Percentiles rank a stretch among this genome's conserved stretches.
Conservation (phyloP, 2,329 filamentous ascomycete genomes). For the Ophiocordyceps robertsii region DNA sequence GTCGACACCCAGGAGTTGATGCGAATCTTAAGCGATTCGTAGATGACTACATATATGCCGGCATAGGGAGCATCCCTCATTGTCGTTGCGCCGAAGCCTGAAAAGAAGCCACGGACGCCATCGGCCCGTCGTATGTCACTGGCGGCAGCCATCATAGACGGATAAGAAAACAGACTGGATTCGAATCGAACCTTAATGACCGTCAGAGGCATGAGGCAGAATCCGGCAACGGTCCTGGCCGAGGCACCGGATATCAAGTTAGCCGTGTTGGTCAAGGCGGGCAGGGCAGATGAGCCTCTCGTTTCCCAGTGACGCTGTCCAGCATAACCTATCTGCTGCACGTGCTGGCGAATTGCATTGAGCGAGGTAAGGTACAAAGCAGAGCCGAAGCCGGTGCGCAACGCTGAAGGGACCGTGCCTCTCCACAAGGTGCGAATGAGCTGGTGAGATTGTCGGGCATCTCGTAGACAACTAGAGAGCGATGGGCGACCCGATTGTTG, state of each 20-base stretch:
- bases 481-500: constrained; percentile 71
- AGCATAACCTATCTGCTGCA: constrained; percentile 18
- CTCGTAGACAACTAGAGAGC: constrained; percentile 27
- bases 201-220: constrained; percentile 89
- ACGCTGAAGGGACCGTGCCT: constrained; percentile 80
- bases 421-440: constrained; percentile 69
- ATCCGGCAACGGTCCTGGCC: constrained; percentile 74
- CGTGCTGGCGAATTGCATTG: constrained; percentile 64
- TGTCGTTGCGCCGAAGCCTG: constrained; percentile 86
- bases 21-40: constrained; percentile 67
- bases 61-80: constrained; percentile 94
- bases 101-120: constrained; percentile 76
- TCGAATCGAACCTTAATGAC: constrained; percentile 96
- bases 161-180: constrained; percentile 73
- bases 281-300: constrained; percentile 54
- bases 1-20: constrained; percentile 23
- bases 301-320: constrained; percentile 9
- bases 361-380: constrained; percentile 89
- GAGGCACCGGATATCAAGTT: constrained; percentile 78
- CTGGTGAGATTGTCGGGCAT: constrained; percentile 42
- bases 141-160: constrained; percentile 58
- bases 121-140: constrained; percentile 60
- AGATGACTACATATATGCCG: constrained; percentile 85
- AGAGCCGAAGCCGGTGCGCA: constrained; percentile 84
- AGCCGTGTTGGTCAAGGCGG: constrained; percentile 68